Conservation (phyloP, 2,329 filamentous ascomycete species). For the Raffaelea deltoideospora region DNA sequence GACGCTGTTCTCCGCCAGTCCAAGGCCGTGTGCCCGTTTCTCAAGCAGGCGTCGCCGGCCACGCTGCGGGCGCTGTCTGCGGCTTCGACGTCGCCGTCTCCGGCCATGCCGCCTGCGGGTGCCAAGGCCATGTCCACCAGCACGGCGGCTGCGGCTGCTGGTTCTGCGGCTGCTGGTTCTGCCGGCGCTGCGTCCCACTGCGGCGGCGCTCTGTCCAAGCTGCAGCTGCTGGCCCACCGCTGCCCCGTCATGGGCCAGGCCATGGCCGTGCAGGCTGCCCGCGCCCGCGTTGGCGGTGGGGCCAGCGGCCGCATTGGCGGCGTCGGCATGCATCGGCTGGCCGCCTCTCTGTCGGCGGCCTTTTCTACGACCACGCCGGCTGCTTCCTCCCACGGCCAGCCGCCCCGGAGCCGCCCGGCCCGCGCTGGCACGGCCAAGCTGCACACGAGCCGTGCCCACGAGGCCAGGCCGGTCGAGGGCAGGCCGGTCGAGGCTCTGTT, state of each 20-base stretch:
- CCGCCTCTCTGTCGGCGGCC: slow-evolving; percentile 7
- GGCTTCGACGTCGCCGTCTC: slow-evolving; percentile 39
- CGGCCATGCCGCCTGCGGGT: slow-evolving; percentile 22
- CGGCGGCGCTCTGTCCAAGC: slow-evolving; percentile 89
- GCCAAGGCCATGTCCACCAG: slow-evolving; percentile 7
- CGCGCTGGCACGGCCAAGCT: slow-evolving; percentile 25
- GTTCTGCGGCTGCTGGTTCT: no score
- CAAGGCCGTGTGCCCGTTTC: slow-evolving; percentile 91
- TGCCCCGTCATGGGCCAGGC: slow-evolving; percentile 99
- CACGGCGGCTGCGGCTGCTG: background rate
- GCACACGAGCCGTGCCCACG: slow-evolving; percentile 65
- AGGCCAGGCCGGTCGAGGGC: slow-evolving; percentile 64
- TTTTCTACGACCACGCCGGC: slow-evolving; percentile 6
- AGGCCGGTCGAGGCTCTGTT: no score
- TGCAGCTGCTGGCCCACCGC: slow-evolving; percentile 84
- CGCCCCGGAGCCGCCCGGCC: background rate
- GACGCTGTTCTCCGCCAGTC: slow-evolving; percentile 91
- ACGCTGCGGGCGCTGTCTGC: slow-evolving; percentile 82
- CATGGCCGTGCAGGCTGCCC: slow-evolving; percentile 66
- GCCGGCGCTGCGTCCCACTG: slow-evolving; percentile 42
- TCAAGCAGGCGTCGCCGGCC: slow-evolving; percentile 85
- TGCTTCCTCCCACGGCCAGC: background rate
- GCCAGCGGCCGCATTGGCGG: slow-evolving; percentile 7
- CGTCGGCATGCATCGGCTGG: slow-evolving; percentile 7
- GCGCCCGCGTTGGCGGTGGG: slow-evolving; percentile 24